Evolutionary conservation across 1,284 basidiomycete species (phyloP), one percentile per base, ranked within the genome.

Genomic region (Rugosomyces carneus): DNA sequence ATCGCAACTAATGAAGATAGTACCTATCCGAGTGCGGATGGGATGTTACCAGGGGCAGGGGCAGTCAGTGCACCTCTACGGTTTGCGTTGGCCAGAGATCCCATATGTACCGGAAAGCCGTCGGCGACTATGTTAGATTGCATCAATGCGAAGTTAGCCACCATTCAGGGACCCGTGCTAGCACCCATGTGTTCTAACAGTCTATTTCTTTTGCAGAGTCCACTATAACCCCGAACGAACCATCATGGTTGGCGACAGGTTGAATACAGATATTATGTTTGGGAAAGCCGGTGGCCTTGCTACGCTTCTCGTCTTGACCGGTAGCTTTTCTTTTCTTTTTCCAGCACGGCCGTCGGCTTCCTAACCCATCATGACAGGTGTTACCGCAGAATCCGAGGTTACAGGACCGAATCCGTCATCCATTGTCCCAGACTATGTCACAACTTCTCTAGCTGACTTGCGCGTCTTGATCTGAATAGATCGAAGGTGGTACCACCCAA

Each of bases 251-350:
- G 95, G 95, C 32, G 95, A 99, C 66, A 81, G 96, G 48, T 73
- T 99, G 50, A 85, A 91, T 58, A 99, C 96, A 1, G 96, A 99
- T 66, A 93, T 96, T 57, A 67, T 88, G 39, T 99, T 99, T 58
- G 95, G 92, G 37, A 77, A 90, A 63, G 78, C 78, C 37, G 92
- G 92, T 19, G 89, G 89, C 10, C 73, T 98, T 16, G 68, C 88
- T 11, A 95, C 93, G 0, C 70, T 98, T 42, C 79, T 98, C 35
- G 96, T 99, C 42, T 71, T 99, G 53, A 96, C 93, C n/a, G 95
- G 94, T 84, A 57, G 42, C 61, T 49, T 16, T 34, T 26, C 47
- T n/a, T n/a, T n/a, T n/a, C n/a, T n/a, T n/a, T n/a, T 27, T 18
- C 29, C 48, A n/a, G 47, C 42, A 31, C 13, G 42, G 40, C 11